Base-by-base conservation (phyloP, 345 rosid species). In the Conringia planisiliqua region DNA sequence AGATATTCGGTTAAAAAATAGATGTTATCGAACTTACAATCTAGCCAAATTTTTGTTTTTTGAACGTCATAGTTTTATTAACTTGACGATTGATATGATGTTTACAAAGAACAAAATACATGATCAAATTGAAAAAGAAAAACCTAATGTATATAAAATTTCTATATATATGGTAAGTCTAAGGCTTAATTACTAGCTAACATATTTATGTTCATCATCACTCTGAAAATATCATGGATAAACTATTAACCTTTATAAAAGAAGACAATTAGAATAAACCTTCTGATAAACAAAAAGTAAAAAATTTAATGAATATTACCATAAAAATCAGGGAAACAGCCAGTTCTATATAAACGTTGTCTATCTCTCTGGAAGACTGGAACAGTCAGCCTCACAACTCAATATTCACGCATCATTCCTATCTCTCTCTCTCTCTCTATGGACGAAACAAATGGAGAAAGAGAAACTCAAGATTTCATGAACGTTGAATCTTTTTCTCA, bases 401-500 rank as follows among this genome's bases (percentile, higher is more conserved):
- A 29, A 36, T 44, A 70, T 38, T 59, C 66, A 70, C 43, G 58
- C 66, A 62, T 38, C 16, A 3, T 11, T 56, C 39, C 57, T 52
- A 0, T 52, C 32, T 51, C 22, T 36, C 44, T 69, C 42, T 38
- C 40, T 46, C 10, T 62, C 48, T 76, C 80, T 44, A 77, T 77
- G 80, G 80, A 54, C 35, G 80, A 75, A 27, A 17, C 50, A 30
- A 42, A 7, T 22, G 32, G 63, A 68, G 58, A 38, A 46, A 39
- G 62, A 47, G 80, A 83, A 58, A 80, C 80, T 27, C 82, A 80
- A 50, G 86, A 84, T 74, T 85, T 87, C 82, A 87, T 87, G 89
- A 65, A 85, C 82, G 91, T 87, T 1, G 82, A 85, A 68, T 85
- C 89, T 26, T 85, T 87, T 82, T 84, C 91, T 47, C 88, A 87